Base-by-base conservation (phyloP, 179 eudicot genomes). In the Amaranthus tricolor region DNA sequence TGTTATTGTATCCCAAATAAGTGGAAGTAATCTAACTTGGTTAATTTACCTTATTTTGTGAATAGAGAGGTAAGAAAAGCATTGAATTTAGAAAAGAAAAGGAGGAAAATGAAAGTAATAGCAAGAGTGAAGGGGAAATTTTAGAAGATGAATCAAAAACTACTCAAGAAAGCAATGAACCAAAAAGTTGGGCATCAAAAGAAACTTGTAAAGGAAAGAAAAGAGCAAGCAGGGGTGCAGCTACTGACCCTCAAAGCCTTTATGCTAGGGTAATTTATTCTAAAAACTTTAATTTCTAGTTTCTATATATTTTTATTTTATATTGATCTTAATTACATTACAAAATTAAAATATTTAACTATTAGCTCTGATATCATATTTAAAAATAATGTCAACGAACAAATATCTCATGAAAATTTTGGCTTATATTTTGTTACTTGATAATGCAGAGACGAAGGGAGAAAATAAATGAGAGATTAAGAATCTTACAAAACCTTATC, bases 221-320 rank as follows among this genome's bases (percentile, higher is more conserved):
- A 31, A 85, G 89, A 85, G 95, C 96, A 61, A 61, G 80, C 52
- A 83, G 89, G 60, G 95, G 97, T 60, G 74, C 89, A 70, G 95
- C 95, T 66, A 90, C 96, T 51, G 97, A 90, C 75, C 95, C 96
- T 51, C 97, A 92, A 59, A 92, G 97, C 83, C 91, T 92, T 64
- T 92, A 92, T 73, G 97, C 96, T 19, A 90, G 97, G 89, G 94
- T 91, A 84, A 13, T 31, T 40, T 56, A 20, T 4, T 56, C 5
- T 11, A 44, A 45, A 16, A 12, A 44, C 44, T 16, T 48, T 59
- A 11, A 0, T 59, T 21, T n/a, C 16, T n/a, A 6, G 12, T 48
- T 20, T n/a, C n/a, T n/a, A n/a, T n/a, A n/a, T n/a, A n/a, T n/a
- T n/a, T n/a, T n/a, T n/a, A n/a, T n/a, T n/a, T n/a, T n/a, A n/a